Base-by-base conservation (phyloP, 257 asterid species). In the Ilex aquifolium region DNA sequence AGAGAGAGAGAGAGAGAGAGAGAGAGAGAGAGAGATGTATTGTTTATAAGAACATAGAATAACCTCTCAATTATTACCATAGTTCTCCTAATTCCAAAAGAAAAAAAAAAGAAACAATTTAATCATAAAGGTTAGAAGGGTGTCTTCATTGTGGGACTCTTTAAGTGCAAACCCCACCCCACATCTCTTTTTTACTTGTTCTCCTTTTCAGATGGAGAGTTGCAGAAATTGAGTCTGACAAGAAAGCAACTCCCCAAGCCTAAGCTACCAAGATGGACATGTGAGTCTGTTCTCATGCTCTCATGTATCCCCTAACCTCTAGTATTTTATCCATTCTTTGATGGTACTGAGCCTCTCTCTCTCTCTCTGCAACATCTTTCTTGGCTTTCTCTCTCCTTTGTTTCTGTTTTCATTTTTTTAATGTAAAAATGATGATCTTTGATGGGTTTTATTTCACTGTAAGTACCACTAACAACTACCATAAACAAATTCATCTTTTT, bases 151-250 rank as follows among this genome's bases (percentile, higher is more conserved):
- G 32, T 27, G 31, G 30, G 17, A 52, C 68, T 32, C 65, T 69
- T 58, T 68, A 72, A 71, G 58, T 65, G 62, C 56, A 44, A 44
- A 62, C 69, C 78, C 72, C 84, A 72, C 74, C 62, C 42, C 49
- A 21, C 27, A 21, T 71, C 69, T 46, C 51, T 76, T 64, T 69
- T 42, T 52, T 68, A 29, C 70, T 73, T 72, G 56, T 63, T 62
- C 72, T 32, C 74, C 61, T 15, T 63, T 57, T 73, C 65, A 68
- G 71, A 56, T 72, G 64, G 66, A 63, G 69, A 71, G 69, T 51
- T 61, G 79, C 67, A 66, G 74, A 74, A 69, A 16, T 60, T 76
- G 69, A 76, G 75, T 75, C 83, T 73, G 84, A 80, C 83, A 78
- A 78, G 72, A 78, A 74, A 78, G 71, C 81, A 63, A 72, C 74